Base-by-base conservation (phyloP, 2,329 filamentous ascomycete genomes). In the Alternaria sp. region DNA sequence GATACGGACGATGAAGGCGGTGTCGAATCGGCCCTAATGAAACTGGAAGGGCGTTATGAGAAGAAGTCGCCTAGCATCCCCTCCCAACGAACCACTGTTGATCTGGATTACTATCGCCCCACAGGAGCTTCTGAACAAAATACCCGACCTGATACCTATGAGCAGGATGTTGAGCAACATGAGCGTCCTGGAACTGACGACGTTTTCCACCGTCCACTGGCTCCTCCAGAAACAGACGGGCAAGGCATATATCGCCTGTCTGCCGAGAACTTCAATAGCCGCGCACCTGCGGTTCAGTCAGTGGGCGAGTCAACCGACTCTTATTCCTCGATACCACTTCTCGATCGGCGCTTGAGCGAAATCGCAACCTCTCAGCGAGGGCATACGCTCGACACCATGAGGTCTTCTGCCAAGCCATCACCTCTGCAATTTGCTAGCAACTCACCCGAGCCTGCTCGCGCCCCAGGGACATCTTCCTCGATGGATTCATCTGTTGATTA, bases 1-100 rank as follows among this genome's bases (percentile, higher is more conserved):
- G 92, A 96, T 62, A 90, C 90, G 46, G 92, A 81, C 22, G 82
- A 82, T 46, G 82, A 96, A 73, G 93, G 93, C 7, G 94, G 94
- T 12, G 89, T 98, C 27, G 95, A 98, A 74, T 93, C 94, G n/a
- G 92, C 95, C 0, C 79, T 99, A 52, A 81, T 94, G 69, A 99
- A 98, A 73, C 85, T 99, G 0, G 95, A 99, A 81, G 95, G 95
- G 10, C 94, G 88, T 68, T 95, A 90, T 69, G 86, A 90, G 74
- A 89, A 85, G 68, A 68, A 72, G 51, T 76, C 71, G 32, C 68
- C 72, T 10, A 68, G 69, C 38, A 64, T 69, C 8, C 62, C 68
- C n/a, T 72, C 72, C 5, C 64, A 67, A 43, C 63, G 57, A 28
- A 56, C 48, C 5, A 69, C 66, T 25, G 54, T 69, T 12, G 65